Evolutionary conservation across 805 yeast species (phyloP), one percentile per base, ranked within the genome.

Genomic region (Scheffersomyces ergatensis): DNA sequence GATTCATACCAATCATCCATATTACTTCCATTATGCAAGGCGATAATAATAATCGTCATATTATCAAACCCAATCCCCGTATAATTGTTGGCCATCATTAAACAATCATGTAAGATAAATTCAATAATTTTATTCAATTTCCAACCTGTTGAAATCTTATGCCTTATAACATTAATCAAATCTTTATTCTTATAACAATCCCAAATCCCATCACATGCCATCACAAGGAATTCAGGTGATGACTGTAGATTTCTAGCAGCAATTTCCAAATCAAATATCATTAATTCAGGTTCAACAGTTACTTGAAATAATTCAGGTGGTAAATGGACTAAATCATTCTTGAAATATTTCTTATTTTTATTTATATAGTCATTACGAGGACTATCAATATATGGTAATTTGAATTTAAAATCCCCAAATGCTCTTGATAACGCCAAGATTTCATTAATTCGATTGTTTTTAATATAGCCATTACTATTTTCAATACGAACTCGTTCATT

Each of bases 51-150:
- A 15, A 83, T 65, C 0, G 90, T 84, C 92, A 85, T 85, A 54
- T 85, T 85, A 58, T 85, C 95, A 51, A 83, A 85, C 1, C 95
- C 95, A 19, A 84, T 77, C 2, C 93, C 93, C 0, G 92, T 85
- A 23, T 76, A 71, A 26, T 83, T 80, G 48, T 83, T 78, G 1
- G 92, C 90, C 76, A 80, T 78, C 5, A 78, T 72, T 38, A 85
- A 73, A 42, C 89, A 81, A 46, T 78, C 80, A 48, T 83, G 86
- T 39, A 85, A 60, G 2, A 85, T 58, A 40, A 73, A 71, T 38
- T 80, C 82, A 15, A 77, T 70, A 17, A 84, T 80, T 34, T 77
- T 79, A 33, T 80, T 78, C 17, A 84, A 58, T 43, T 70, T 74
- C 61, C 79, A 70, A 1, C 85, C 89, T 23, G 76, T 50, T 0